Conservation (phyloP, 139 green algal genomes). For the Chlorella vulgaris region DNA sequence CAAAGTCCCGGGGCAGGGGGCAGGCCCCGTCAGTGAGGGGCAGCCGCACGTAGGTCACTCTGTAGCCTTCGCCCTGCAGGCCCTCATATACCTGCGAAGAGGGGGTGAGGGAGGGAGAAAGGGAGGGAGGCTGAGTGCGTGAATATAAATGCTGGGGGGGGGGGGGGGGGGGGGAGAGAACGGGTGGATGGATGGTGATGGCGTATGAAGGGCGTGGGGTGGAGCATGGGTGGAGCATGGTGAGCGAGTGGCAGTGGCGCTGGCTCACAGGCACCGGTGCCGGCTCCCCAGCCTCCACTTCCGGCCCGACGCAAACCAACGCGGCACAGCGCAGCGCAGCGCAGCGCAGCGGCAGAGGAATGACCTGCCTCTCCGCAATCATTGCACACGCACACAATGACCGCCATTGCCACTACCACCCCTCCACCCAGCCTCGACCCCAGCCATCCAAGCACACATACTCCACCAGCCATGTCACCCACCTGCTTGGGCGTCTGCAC, state of each 20-base stretch:
- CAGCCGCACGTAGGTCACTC: conserved; percentile 75
- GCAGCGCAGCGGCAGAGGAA: too few species aligned
- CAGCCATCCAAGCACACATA: too few species aligned
- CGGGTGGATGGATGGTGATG: background rate
- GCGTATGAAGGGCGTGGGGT: background rate
- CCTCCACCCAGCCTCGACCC: background rate
- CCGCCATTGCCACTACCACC: too few species aligned
- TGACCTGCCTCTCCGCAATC: too few species aligned
- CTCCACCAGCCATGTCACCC: conserved; percentile 27
- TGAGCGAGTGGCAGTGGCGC: background rate
- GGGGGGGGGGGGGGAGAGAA: background rate
- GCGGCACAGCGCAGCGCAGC: too few species aligned
- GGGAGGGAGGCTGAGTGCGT: background rate
- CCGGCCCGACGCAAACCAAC: too few species aligned
- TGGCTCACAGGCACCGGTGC: too few species aligned
- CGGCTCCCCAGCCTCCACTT: too few species aligned
- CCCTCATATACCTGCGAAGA: conserved; percentile 54
- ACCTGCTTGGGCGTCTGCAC: conserved; percentile 81
- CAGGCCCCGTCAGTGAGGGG: conserved; percentile 87
- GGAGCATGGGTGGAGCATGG: background rate
- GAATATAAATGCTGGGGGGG: background rate
- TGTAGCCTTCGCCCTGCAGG: conserved; percentile 70
- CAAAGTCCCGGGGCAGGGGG: conserved; percentile 75
- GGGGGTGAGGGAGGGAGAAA: background rate
- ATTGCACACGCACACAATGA: too few species aligned